A percentile compares a stretch with the other conserved stretches of the same genome.
Conservation (phyloP, 257 asterid genomes). For the Mentha longifolia region DNA sequence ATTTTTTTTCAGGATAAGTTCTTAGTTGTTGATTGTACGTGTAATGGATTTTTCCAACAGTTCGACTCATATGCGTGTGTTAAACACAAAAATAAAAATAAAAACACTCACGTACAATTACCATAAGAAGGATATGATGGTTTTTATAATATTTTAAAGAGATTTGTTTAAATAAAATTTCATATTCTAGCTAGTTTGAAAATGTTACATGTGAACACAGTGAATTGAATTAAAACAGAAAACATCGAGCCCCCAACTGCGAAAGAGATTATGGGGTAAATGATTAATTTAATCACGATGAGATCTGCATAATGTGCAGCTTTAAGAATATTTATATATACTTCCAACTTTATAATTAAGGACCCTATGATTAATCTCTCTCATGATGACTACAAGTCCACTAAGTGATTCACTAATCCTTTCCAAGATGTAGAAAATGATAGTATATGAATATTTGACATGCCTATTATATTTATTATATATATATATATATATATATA, state of each 20-base stretch:
- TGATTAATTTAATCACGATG: conserved; percentile 18
- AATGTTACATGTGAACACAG: neutral
- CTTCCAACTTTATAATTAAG: conserved; percentile 33
- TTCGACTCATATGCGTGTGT: too few relatives aligned
- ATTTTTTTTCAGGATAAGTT: too few relatives aligned
- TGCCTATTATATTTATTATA: too few relatives aligned
- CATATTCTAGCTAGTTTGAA: neutral
- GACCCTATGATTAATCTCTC: conserved; percentile 43
- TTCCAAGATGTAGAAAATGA: conserved; percentile 1
- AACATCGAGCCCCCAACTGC: conserved; percentile 26
- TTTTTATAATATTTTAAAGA: neutral
- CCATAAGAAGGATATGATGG: too few relatives aligned
- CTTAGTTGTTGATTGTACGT: too few relatives aligned
- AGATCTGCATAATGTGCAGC: conserved; percentile 40
- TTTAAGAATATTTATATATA: neutral
- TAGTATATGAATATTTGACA: too few relatives aligned
- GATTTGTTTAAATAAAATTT: too few relatives aligned
- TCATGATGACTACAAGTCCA: conserved; percentile 17
- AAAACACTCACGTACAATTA: too few relatives aligned
- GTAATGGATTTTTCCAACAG: too few relatives aligned
- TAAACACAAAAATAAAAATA: too few relatives aligned
- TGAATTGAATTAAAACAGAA: neutral
- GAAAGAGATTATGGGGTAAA: conserved; percentile 23
- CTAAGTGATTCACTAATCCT: conserved; percentile 34
- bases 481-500: too few relatives aligned